A percentile compares a stretch with the other conserved stretches of the same genome.
These are phyloP conservation scores for Plasmodium fragile DNA, from an alignment of 169 alveolate species.

Conservation along the genomic window DNA sequence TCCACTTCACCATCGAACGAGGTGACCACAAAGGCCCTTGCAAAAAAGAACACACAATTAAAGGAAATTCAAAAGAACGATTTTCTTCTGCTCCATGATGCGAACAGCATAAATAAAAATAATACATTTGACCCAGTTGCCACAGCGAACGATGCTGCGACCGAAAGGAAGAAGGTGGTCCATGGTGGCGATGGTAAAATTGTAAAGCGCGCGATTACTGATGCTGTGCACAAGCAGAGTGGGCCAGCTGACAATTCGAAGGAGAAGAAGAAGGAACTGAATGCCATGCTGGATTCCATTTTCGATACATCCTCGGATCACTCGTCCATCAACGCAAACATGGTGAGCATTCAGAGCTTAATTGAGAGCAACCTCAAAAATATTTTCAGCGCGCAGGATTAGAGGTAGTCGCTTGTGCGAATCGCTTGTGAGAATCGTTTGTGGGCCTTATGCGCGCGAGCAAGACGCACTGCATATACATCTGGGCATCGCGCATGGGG, in stretches of 20 bases:
- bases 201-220: neutral
- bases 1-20: neutral
- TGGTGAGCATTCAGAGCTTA: constrained; percentile 39
- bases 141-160: neutral
- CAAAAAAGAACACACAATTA: constrained; percentile 12
- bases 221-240: neutral
- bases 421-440: neutral
- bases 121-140: neutral
- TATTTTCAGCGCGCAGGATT: constrained; percentile 24
- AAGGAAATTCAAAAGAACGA: constrained; percentile 3
- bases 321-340: constrained; percentile 27
- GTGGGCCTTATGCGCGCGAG: neutral
- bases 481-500: neutral
- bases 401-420: neutral
- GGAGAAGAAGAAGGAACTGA: constrained; percentile 26
- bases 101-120: neutral
- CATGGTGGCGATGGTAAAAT: neutral
- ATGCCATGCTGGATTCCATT: constrained; percentile 26
- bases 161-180: neutral
- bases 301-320: constrained; percentile 45
- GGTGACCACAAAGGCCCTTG: neutral
- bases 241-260: neutral
- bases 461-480: neutral
- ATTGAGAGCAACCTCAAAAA: constrained; percentile 61
- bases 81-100: neutral